phyloP scores from a whole-genome alignment of 805 yeast genomes.

The Candida nitratophila region DNA sequence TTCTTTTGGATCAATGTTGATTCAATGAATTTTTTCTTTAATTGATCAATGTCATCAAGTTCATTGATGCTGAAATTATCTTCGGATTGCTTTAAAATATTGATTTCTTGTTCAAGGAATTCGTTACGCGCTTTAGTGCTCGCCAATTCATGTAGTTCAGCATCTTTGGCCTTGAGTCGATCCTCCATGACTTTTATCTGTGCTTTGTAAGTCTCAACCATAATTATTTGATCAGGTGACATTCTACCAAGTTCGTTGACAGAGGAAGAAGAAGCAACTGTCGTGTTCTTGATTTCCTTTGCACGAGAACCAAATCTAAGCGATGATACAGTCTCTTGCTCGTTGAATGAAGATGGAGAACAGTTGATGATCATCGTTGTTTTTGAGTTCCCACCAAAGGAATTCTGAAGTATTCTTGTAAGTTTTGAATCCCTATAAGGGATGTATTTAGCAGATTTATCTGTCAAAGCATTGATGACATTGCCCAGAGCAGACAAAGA shows the following conservation, averaged over 20 bases:
- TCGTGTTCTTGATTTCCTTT: conserved; percentile 49
- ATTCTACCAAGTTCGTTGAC: conserved; percentile 15
- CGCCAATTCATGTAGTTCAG: not conserved
- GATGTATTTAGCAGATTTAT: conserved; percentile 53
- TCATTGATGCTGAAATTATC: too few relatives aligned
- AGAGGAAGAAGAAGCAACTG: not conserved
- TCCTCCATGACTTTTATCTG: conserved; percentile 6
- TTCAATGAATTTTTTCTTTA: conserved; percentile 4
- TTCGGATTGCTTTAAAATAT: conserved; percentile 3
- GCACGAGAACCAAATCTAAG: conserved; percentile 72
- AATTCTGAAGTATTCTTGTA: conserved; percentile 70
- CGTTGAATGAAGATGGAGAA: conserved; percentile 53
- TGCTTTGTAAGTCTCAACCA: conserved; percentile 12
- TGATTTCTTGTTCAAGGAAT: conserved; percentile 3
- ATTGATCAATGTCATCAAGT: too few relatives aligned
- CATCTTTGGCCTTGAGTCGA: not conserved
- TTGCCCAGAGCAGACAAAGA: conserved; percentile 74
- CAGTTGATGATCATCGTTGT: conserved; percentile 71
- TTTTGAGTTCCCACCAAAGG: conserved; percentile 76
- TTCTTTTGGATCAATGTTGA: conserved; percentile 8
- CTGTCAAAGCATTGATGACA: conserved; percentile 75
- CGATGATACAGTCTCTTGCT: conserved; percentile 61
- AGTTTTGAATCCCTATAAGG: conserved; percentile 77
- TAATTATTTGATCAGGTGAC: conserved; percentile 15
- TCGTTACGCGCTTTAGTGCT: not conserved